Percentiles rank a stretch among this genome's conserved stretches.
These are phyloP conservation scores for Cucurbitaria berberidis DNA, from an alignment of 2,329 filamentous ascomycete genomes.

Conservation along the genomic window DNA sequence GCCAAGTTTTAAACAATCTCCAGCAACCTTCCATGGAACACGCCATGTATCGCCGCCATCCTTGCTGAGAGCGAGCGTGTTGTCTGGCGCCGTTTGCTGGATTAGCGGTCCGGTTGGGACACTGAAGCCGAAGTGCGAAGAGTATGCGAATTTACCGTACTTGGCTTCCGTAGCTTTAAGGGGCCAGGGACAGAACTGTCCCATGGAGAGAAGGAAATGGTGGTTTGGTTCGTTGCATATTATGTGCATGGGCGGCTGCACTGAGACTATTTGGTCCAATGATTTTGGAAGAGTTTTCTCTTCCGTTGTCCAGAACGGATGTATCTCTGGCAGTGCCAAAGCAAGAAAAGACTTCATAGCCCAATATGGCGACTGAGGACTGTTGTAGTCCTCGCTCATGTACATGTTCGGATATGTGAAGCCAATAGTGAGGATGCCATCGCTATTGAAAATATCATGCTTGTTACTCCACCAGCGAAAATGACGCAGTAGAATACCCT, in stretches of 20 bases:
- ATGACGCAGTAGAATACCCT: conserved; percentile 59
- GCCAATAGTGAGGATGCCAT: conserved; percentile 59
- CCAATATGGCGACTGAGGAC: conserved; percentile 63
- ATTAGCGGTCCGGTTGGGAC: conserved; percentile 49
- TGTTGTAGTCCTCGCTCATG: conserved; percentile 64
- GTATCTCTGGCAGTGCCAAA: conserved; percentile 42
- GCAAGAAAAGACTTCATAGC: conserved; percentile 58
- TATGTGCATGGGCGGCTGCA: conserved; percentile 53
- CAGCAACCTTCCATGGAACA: conserved; percentile 43
- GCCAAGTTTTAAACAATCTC: conserved; percentile 3
- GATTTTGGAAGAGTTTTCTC: conserved; percentile 48
- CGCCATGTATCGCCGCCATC: conserved; percentile 50
- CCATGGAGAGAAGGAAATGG: conserved; percentile 40
- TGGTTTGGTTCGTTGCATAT: conserved; percentile 50
- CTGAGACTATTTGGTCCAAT: neutral
- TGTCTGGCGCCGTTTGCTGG: conserved; percentile 52
- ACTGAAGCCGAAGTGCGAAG: conserved; percentile 46
- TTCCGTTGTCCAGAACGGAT: conserved; percentile 56
- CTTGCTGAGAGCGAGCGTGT: conserved; percentile 47
- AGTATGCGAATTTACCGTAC: conserved; percentile 46
- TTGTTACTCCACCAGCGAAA: conserved; percentile 57
- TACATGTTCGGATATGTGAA: conserved; percentile 60
- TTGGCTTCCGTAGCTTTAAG: conserved; percentile 46
- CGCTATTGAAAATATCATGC: conserved; percentile 55
- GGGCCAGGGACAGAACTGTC: conserved; percentile 46